These are phyloP conservation scores for Citrullus colocynthis DNA, from an alignment of 306 rosid species.

Conservation along the genomic window DNA sequence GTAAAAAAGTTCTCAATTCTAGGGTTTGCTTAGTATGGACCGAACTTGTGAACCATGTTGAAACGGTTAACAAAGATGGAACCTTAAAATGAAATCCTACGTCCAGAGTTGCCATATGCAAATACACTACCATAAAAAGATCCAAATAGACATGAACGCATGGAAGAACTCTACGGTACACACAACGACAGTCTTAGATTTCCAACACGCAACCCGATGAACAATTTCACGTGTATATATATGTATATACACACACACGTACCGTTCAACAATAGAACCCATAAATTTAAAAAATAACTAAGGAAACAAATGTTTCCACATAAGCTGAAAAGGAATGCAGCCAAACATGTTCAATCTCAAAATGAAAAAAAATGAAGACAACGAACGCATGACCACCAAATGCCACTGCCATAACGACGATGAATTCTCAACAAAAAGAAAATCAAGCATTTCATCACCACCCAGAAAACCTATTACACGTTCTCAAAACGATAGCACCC, in stretches of 20 bases:
- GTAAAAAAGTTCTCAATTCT: neutral
- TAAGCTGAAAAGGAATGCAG: neutral
- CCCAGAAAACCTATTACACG: neutral
- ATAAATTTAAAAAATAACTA: neutral
- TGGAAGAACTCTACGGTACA: neutral
- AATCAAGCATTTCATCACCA: neutral
- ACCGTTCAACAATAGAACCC: neutral
- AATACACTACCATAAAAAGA: neutral
- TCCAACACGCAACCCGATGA: neutral
- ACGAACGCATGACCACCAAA: neutral
- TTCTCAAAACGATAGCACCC: neutral
- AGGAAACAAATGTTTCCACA: neutral
- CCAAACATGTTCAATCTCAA: neutral
- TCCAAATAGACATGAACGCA: neutral
- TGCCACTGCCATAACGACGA: conserved; percentile 1
- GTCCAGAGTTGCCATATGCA: neutral
- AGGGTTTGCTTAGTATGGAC: neutral
- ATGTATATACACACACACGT: neutral
- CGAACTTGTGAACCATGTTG: neutral
- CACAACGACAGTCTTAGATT: neutral
- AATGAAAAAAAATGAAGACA: neutral
- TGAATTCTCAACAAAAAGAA: neutral
- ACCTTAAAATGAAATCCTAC: neutral
- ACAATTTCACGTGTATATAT: neutral
- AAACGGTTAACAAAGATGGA: neutral